Evolutionary conservation across 805 yeast genomes (phyloP).

Genomic region (Saccharomycopsis vini): DNA sequence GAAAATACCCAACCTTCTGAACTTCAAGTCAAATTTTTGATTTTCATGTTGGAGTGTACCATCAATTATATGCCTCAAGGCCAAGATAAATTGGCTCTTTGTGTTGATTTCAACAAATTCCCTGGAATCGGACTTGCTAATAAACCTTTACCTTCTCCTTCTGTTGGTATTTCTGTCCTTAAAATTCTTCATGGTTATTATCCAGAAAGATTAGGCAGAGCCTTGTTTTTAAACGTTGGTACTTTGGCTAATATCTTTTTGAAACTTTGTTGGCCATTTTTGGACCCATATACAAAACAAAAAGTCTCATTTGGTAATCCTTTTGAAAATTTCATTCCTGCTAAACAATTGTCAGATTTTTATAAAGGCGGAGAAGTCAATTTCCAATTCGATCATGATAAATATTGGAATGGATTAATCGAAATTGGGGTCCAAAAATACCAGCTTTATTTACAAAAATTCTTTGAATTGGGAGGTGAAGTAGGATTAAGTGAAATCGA

Average conservation of each 20-base stretch:
- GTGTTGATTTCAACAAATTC: slow-evolving; percentile 45
- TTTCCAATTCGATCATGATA: slow-evolving; percentile 43
- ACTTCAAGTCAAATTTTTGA: slow-evolving; percentile 47
- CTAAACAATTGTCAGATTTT: slow-evolving; percentile 40
- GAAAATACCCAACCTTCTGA: slow-evolving; percentile 46
- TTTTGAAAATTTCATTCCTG: slow-evolving; percentile 44
- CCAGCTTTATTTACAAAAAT: slow-evolving; percentile 30
- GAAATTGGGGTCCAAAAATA: slow-evolving; percentile 33
- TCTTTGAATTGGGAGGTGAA: slow-evolving; percentile 32
- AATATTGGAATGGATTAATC: slow-evolving; percentile 45
- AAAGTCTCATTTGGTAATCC: slow-evolving; percentile 52
- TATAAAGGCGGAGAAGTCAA: slow-evolving; percentile 39
- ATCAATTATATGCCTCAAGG: slow-evolving; percentile 50
- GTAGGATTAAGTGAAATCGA: slow-evolving; percentile 52
- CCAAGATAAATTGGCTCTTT: slow-evolving; percentile 44
- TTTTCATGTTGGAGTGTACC: slow-evolving; percentile 47
- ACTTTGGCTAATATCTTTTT: slow-evolving; percentile 49
- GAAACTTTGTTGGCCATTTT: slow-evolving; percentile 47
- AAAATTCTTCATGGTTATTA: slow-evolving; percentile 48
- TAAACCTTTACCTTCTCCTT: slow-evolving; percentile 40
- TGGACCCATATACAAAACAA: slow-evolving; percentile 50
- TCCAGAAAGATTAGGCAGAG: slow-evolving; percentile 49
- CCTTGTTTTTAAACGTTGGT: slow-evolving; percentile 46
- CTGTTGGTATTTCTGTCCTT: slow-evolving; percentile 41
- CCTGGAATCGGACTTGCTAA: slow-evolving; percentile 27